Evolutionary conservation across 768 basidiomycete genomes (phyloP).

Genomic region (Hygrophorus russula): DNA sequence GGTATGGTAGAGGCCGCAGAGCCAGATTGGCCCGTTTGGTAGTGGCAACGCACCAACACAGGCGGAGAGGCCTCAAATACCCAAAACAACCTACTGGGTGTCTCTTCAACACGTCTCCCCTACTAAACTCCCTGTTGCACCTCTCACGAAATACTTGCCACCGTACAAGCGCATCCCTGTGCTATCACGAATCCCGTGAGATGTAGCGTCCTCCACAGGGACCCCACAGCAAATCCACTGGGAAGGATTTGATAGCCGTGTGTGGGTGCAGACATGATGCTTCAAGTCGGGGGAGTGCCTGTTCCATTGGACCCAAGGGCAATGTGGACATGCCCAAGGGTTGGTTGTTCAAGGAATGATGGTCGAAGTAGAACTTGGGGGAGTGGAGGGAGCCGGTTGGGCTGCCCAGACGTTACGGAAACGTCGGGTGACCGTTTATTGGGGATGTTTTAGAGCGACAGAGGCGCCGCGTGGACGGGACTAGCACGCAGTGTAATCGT

Average conservation of each 20-base stretch:
- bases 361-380: too few species aligned
- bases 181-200: slow-evolving; percentile 5
- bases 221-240: slow-evolving; percentile 32
- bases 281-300: slow-evolving; percentile 46
- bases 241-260: slow-evolving; percentile 31
- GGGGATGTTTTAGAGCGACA: too few species aligned
- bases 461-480: too few species aligned
- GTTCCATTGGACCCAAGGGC: slow-evolving; percentile 36
- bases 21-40: too few species aligned
- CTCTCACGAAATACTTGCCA: slow-evolving; percentile 20
- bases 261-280: slow-evolving; percentile 47
- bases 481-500: slow-evolving; percentile 7
- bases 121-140: slow-evolving; percentile 32
- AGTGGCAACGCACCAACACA: too few species aligned
- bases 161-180: slow-evolving; percentile 9
- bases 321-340: slow-evolving; percentile 29
- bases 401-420: slow-evolving; percentile 41
- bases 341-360: slow-evolving; percentile 12
- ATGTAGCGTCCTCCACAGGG: slow-evolving; percentile 12
- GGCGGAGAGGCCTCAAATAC: not conserved
- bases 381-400: too few species aligned
- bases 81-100: slow-evolving; percentile 26
- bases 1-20: too few species aligned
- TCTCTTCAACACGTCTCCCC: slow-evolving; percentile 33
- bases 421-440: too few species aligned